Conservation (phyloP, 768 basidiomycete species). For the Termitomyces bulborhizus region DNA sequence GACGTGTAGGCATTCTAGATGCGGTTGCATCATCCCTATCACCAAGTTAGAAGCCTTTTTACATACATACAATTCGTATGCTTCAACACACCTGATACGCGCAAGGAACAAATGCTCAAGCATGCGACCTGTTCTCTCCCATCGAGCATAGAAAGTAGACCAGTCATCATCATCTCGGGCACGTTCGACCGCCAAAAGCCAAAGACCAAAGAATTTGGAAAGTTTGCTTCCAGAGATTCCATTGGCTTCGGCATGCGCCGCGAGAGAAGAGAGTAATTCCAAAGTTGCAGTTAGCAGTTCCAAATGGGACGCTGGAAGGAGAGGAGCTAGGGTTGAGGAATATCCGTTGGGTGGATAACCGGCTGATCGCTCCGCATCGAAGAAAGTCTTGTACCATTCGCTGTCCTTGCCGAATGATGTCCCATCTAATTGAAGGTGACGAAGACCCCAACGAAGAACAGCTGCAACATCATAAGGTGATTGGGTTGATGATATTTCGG, state of each 20-base stretch:
- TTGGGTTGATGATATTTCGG: constrained; percentile 57
- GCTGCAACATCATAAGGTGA: constrained; percentile 76
- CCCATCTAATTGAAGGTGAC: constrained; percentile 62
- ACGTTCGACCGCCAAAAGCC: constrained; percentile 53
- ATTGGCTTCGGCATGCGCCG: constrained; percentile 66
- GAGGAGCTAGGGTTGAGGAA: constrained; percentile 53
- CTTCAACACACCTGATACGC: constrained; percentile 50
- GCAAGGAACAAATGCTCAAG: constrained; percentile 75
- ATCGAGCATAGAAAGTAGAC: constrained; percentile 61
- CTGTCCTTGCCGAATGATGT: constrained; percentile 55
- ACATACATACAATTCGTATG: neutral
- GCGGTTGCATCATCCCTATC: constrained; percentile 52
- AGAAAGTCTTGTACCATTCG: constrained; percentile 65
- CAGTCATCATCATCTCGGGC: constrained; percentile 51
- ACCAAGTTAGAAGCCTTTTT: neutral
- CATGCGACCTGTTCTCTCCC: constrained; percentile 69
- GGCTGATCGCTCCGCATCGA: constrained; percentile 48
- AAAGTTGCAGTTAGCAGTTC: constrained; percentile 54
- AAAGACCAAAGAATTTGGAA: constrained; percentile 65
- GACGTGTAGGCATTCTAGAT: constrained; percentile 59
- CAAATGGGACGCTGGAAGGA: constrained; percentile 49
- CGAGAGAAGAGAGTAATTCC: constrained; percentile 61
- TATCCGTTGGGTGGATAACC: constrained; percentile 63
- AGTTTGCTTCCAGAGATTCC: constrained; percentile 76
- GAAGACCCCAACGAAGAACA: constrained; percentile 74